Evolutionary conservation across 2,329 filamentous ascomycete genomes (phyloP).

Genomic region (Aspergillus sp.): DNA sequence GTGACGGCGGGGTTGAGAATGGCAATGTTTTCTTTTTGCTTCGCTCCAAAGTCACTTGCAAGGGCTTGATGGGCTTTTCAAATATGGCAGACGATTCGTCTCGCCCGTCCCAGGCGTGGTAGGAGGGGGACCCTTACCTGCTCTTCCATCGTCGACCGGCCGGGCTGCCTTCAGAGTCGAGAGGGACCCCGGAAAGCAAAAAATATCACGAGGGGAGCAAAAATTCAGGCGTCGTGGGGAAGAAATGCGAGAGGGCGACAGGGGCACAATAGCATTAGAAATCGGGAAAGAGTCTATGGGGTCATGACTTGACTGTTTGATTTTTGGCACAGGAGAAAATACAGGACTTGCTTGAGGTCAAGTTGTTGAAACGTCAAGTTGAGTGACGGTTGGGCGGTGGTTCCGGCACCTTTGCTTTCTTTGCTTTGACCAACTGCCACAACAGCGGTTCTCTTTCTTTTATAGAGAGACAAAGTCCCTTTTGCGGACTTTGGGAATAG

Average conservation of each 20-base stretch:
- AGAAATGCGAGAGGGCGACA: slow-evolving; percentile 26
- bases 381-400: slow-evolving; percentile 14
- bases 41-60: slow-evolving; percentile 9
- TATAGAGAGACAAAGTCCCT: not conserved
- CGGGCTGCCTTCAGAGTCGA: slow-evolving; percentile 37
- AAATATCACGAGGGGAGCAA: slow-evolving; percentile 13
- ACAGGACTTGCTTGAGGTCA: slow-evolving; percentile 1
- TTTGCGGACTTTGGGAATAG: not conserved
- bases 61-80: not conserved
- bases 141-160: slow-evolving; percentile 51
- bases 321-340: slow-evolving; percentile 1
- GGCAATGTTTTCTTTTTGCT: slow-evolving; percentile 21
- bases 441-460: not conserved
- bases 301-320: slow-evolving; percentile 16
- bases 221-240: slow-evolving; percentile 20
- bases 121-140: slow-evolving; percentile 39
- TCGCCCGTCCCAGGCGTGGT: slow-evolving; percentile 7
- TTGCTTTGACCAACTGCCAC: slow-evolving; percentile 7
- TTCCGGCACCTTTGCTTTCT: slow-evolving; percentile 10
- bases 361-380: slow-evolving; percentile 5
- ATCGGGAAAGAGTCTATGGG: slow-evolving; percentile 15
- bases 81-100: not conserved
- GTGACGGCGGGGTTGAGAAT: slow-evolving; percentile 19
- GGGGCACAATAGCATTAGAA: slow-evolving; percentile 31
- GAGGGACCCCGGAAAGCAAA: slow-evolving; percentile 20